phyloP scores from a whole-genome alignment of 352 stramenopile genomes.

The Globisporangium carolinianum region DNA sequence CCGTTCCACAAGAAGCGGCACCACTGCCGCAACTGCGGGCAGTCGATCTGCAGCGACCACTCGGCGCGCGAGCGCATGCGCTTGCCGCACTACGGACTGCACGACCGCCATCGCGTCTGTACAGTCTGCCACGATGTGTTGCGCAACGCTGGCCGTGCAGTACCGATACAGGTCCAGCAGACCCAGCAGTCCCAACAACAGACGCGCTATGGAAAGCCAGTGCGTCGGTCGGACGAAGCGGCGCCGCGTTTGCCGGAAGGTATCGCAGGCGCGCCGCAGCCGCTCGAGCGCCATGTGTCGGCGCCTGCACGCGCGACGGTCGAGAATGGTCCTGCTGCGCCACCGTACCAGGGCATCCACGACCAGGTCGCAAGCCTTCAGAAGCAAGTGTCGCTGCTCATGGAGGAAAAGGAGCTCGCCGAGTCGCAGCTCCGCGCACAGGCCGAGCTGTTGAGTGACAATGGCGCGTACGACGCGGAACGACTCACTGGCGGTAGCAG shows the following conservation, averaged over 20 bases:
- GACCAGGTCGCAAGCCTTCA: constrained; percentile 80
- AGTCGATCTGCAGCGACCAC: constrained; percentile 82
- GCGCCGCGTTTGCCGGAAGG: constrained; percentile 8
- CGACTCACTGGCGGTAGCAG: constrained; percentile 19
- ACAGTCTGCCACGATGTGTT: constrained; percentile 75
- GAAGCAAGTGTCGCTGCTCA: constrained; percentile 74
- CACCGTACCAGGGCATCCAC: constrained; percentile 48
- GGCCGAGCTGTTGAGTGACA: constrained; percentile 47
- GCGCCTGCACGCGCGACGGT: constrained; percentile 43
- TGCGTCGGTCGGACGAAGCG: constrained; percentile 53
- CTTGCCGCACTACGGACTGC: constrained; percentile 76
- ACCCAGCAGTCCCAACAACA: constrained; percentile 14
- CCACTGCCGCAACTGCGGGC: constrained; percentile 83
- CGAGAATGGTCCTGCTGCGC: neutral
- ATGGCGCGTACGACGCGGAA: constrained; percentile 24
- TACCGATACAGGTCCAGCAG: constrained; percentile 17
- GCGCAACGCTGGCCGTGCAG: constrained; percentile 31
- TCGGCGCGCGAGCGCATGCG: constrained; percentile 77
- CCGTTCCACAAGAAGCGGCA: constrained; percentile 77
- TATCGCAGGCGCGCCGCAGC: constrained; percentile 11
- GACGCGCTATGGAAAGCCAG: constrained; percentile 6
- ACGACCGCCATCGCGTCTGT: constrained; percentile 73
- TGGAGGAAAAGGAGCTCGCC: constrained; percentile 81
- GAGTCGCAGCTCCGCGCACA: constrained; percentile 69
- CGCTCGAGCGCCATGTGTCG: constrained; percentile 70